Percentiles rank a stretch among this genome's conserved stretches.
phyloP scores from a whole-genome alignment of 202 grass and related monocot genomes.

The Schoenoplectus triqueter region DNA sequence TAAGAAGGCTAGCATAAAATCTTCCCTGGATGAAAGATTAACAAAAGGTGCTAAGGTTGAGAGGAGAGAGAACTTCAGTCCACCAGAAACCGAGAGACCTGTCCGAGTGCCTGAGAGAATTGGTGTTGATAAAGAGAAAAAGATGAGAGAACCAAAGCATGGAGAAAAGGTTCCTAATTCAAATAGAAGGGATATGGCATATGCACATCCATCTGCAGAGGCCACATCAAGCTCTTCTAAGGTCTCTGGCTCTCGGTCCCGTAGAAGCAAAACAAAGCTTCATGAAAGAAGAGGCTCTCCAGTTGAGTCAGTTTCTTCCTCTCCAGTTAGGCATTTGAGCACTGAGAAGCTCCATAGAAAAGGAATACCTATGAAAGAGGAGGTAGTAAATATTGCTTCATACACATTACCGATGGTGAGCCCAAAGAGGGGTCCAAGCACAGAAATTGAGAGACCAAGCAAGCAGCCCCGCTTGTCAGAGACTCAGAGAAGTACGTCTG shows the following conservation, averaged over 20 bases:
- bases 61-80: constrained; percentile 50
- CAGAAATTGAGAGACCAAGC: constrained; percentile 45
- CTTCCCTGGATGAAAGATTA: constrained; percentile 37
- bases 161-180: constrained; percentile 48
- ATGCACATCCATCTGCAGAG: constrained; percentile 52
- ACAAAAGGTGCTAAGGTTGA: constrained; percentile 48
- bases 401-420: constrained; percentile 40
- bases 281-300: constrained; percentile 59
- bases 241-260: constrained; percentile 61
- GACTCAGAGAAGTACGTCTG: constrained; percentile 13
- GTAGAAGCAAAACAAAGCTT: constrained; percentile 52
- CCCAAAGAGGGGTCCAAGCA: constrained; percentile 56
- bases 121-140: constrained; percentile 57
- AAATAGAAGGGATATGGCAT: constrained; percentile 55
- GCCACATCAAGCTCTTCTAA: constrained; percentile 94
- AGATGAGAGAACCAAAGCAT: constrained; percentile 52
- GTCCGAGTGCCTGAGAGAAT: constrained; percentile 35
- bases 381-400: constrained; percentile 54
- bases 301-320: constrained; percentile 72
- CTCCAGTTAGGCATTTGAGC: constrained; percentile 63
- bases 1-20: constrained; percentile 49
- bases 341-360: constrained; percentile 60
- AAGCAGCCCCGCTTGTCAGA: constrained; percentile 35
- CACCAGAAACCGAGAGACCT: constrained; percentile 60
- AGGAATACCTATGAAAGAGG: constrained; percentile 62